Evolutionary conservation across 148 eudicot genomes (phyloP).

Genomic region (Nepenthes gracilis): DNA sequence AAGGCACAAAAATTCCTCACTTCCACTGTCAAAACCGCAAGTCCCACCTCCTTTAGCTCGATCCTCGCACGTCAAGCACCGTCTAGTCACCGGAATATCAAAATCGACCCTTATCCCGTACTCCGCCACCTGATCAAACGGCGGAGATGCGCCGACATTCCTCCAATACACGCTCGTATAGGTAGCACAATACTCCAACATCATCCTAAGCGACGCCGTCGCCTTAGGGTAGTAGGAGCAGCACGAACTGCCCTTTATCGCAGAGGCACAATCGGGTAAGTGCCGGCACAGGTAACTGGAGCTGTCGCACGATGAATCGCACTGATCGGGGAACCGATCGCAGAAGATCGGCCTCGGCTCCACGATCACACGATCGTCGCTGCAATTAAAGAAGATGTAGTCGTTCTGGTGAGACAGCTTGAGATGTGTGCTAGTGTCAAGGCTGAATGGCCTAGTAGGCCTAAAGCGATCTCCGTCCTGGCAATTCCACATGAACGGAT

Average conservation of each 20-base stretch:
- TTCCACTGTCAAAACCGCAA: slow-evolving; percentile 64
- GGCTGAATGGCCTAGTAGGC: slow-evolving; percentile 64
- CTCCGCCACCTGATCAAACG: slow-evolving; percentile 59
- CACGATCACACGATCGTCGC: slow-evolving; percentile 46
- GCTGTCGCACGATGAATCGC: slow-evolving; percentile 73
- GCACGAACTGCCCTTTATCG: slow-evolving; percentile 34
- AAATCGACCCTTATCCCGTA: slow-evolving; percentile 82
- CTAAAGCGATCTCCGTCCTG: slow-evolving; percentile 53
- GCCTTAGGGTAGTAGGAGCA: slow-evolving; percentile 89
- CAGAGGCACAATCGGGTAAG: slow-evolving; percentile 54
- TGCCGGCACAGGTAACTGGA: slow-evolving; percentile 73
- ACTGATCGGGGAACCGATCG: slow-evolving; percentile 60
- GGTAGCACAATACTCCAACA: slow-evolving; percentile 61
- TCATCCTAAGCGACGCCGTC: slow-evolving; percentile 64
- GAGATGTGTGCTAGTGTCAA: slow-evolving; percentile 66
- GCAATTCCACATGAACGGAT: slow-evolving; percentile 85
- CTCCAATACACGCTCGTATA: slow-evolving; percentile 81
- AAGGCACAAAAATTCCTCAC: slow-evolving; percentile 59
- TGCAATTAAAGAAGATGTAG: slow-evolving; percentile 90
- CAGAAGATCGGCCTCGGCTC: slow-evolving; percentile 75
- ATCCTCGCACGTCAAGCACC: slow-evolving; percentile 76
- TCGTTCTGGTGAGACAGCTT: slow-evolving; percentile 64
- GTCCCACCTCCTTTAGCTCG: slow-evolving; percentile 58
- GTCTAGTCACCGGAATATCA: slow-evolving; percentile 62
- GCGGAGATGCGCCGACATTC: slow-evolving; percentile 40